These are phyloP conservation scores for Sclerotinia nivalis DNA, from an alignment of 2,329 filamentous ascomycete genomes.

Conservation along the genomic window DNA sequence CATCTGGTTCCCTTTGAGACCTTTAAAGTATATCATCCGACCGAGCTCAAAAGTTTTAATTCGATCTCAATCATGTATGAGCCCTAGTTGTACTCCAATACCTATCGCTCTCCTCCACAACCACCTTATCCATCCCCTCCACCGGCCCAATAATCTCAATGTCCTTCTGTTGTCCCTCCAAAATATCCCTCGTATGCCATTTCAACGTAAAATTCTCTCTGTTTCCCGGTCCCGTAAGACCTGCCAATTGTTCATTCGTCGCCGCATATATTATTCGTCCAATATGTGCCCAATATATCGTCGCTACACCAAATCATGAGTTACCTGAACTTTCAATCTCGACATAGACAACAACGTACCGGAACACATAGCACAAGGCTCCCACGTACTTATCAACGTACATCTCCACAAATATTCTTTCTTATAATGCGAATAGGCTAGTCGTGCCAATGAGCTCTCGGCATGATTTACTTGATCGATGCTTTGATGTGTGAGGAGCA, in stretches of 20 bases:
- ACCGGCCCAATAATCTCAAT: constrained; percentile 53
- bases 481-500: constrained; percentile 51
- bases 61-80: not conserved
- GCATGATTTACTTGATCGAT: constrained; percentile 56
- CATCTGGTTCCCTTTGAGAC: not conserved
- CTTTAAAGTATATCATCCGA: not conserved
- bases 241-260: constrained; percentile 49
- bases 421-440: constrained; percentile 51
- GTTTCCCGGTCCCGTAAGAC: constrained; percentile 50
- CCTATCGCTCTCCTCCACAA: constrained; percentile 48
- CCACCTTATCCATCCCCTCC: constrained; percentile 46
- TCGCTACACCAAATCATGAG: constrained; percentile 34
- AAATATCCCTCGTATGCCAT: constrained; percentile 50
- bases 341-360: constrained; percentile 34
- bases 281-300: constrained; percentile 55
- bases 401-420: constrained; percentile 51
- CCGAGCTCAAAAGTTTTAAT: too few relatives aligned
- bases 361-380: constrained; percentile 56
- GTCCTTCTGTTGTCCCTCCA: constrained; percentile 50
- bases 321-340: not conserved
- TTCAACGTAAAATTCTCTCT: constrained; percentile 55
- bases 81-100: constrained; percentile 47
- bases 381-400: constrained; percentile 55
- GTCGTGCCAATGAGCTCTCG: constrained; percentile 50
- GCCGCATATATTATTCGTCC: constrained; percentile 54